Percentiles rank a stretch among this genome's conserved stretches.
Evolutionary conservation across 176 grass and related monocot genomes (phyloP).

Genomic region (bread wheat (Triticum aestivum)): DNA sequence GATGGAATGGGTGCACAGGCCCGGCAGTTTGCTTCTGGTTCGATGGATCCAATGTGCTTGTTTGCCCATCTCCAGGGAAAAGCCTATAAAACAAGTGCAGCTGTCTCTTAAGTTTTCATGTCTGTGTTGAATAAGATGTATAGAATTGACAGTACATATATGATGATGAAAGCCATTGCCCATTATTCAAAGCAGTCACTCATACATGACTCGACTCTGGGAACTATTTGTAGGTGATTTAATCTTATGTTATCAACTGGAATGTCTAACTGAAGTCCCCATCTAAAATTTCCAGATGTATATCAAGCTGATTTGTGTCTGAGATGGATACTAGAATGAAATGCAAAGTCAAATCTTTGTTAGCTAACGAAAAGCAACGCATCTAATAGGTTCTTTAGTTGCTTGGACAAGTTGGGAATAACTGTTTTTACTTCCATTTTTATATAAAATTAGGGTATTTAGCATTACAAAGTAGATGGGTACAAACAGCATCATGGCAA

Average conservation of each 20-base stretch:
- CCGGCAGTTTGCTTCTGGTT: constrained; percentile 33
- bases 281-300: background rate
- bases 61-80: constrained; percentile 76
- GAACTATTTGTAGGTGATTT: background rate
- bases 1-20: constrained; percentile 88
- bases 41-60: constrained; percentile 40
- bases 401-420: background rate
- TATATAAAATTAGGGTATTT: background rate
- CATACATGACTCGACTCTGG: background rate
- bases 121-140: background rate
- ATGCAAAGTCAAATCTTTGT: background rate
- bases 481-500: background rate
- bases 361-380: background rate
- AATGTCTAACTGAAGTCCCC: background rate
- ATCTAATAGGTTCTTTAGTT: background rate
- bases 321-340: background rate
- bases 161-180: too few species aligned
- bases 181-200: too few species aligned
- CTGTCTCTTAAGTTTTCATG: background rate
- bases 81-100: constrained; percentile 45
- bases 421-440: background rate
- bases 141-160: too few species aligned
- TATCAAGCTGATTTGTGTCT: background rate
- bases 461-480: background rate
- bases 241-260: constrained; percentile 4